phyloP scores from a whole-genome alignment of 2,329 filamentous ascomycete species.

The Botrytis fabae region DNA sequence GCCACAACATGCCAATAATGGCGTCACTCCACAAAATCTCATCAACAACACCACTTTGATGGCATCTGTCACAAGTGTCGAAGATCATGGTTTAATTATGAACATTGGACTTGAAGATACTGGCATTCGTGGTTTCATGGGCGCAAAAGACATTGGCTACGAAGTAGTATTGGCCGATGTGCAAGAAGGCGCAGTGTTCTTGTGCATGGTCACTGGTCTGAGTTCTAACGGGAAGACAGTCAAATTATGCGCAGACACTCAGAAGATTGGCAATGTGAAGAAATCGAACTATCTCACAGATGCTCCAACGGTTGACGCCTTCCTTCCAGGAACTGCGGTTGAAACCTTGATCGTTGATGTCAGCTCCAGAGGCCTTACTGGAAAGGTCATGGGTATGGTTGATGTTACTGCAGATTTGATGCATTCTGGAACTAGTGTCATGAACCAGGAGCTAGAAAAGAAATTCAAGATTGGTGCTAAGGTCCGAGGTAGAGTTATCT shows the following conservation, averaged over 20 bases:
- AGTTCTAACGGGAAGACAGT: conserved; percentile 78
- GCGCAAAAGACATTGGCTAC: conserved; percentile 75
- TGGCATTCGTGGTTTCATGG: conserved; percentile 77
- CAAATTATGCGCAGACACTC: conserved; percentile 76
- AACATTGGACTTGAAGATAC: conserved; percentile 74
- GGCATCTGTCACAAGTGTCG: conserved; percentile 85
- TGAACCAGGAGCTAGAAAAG: conserved; percentile 68
- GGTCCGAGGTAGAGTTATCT: conserved; percentile 82
- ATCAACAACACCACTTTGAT: conserved; percentile 78
- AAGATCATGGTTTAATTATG: conserved; percentile 95
- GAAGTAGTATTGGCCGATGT: conserved; percentile 65
- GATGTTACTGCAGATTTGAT: conserved; percentile 89
- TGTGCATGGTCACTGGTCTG: conserved; percentile 78
- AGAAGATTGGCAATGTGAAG: conserved; percentile 65
- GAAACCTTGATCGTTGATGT: conserved; percentile 81
- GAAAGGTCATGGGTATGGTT: conserved; percentile 89
- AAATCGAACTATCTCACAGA: conserved; percentile 66
- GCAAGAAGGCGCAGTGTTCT: conserved; percentile 78
- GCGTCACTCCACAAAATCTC: conserved; percentile 70
- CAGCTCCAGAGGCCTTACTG: conserved; percentile 71
- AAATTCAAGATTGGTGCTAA: conserved; percentile 84
- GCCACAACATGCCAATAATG: conserved; percentile 75
- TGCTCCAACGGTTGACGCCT: conserved; percentile 84
- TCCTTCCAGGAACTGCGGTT: conserved; percentile 87
- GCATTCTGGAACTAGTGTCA: conserved; percentile 76